These are phyloP conservation scores for Rhynchospora pubera DNA, from an alignment of 176 grass and related monocot genomes.

Conservation along the genomic window DNA sequence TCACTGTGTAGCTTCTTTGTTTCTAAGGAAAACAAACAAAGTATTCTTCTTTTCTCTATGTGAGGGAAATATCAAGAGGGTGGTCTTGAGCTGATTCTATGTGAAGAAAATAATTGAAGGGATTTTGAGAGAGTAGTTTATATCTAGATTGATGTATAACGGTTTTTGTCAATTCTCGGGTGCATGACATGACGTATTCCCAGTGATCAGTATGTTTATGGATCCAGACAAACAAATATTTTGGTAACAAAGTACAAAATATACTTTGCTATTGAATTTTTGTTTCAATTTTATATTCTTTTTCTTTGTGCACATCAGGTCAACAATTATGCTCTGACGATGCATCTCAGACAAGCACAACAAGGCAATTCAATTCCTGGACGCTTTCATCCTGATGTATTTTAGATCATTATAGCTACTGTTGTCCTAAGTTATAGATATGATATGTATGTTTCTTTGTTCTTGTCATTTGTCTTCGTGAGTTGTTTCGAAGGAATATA, in stretches of 20 bases:
- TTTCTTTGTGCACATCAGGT: constrained; percentile 29
- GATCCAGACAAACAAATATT: neutral
- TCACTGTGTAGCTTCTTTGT: neutral
- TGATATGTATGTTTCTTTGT: neutral
- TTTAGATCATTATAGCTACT: constrained; percentile 22
- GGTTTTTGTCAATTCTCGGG: neutral
- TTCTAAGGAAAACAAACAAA: neutral
- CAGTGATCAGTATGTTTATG: neutral
- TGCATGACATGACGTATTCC: neutral
- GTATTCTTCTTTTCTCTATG: neutral
- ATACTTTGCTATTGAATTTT: neutral
- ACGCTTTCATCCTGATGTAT: constrained; percentile 49
- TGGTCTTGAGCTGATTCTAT: neutral
- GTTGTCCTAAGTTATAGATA: constrained; percentile 1
- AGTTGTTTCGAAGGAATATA: neutral
- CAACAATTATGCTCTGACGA: constrained; percentile 55
- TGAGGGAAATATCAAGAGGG: neutral
- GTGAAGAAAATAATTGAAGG: neutral
- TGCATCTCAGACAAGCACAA: constrained; percentile 65
- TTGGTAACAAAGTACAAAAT: neutral
- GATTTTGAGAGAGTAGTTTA: neutral
- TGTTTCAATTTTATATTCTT: neutral
- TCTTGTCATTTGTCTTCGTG: neutral
- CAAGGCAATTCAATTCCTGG: constrained; percentile 50
- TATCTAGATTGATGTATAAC: neutral